Conservation (phyloP, 2,329 filamentous ascomycete genomes). For the Colletotrichum sp. region DNA sequence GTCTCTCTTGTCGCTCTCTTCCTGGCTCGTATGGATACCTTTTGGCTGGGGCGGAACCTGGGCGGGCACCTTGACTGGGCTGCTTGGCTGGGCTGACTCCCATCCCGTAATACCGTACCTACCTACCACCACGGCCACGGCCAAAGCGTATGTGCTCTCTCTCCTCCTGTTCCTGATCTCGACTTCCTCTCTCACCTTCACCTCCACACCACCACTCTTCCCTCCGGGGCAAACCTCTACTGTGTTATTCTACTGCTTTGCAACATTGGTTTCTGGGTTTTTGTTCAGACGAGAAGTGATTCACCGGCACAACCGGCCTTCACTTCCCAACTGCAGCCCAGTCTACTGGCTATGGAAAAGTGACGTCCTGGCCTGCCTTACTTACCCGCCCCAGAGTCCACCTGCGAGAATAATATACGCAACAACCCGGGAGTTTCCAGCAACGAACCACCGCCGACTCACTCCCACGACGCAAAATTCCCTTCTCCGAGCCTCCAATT, state of each 20-base stretch:
- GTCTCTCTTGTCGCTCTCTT: not conserved
- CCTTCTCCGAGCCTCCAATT: not conserved
- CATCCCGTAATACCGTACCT: not conserved
- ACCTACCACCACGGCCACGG: not conserved
- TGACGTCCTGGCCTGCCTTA: slow-evolving; percentile 17
- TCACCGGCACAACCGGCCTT: not conserved
- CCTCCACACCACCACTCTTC: not conserved
- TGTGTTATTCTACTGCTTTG: not conserved
- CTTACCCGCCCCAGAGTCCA: slow-evolving; percentile 14
- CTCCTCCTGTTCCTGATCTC: slow-evolving; percentile 8
- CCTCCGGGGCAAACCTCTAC: not conserved
- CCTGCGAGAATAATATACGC: slow-evolving; percentile 14
- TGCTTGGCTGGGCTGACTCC: slow-evolving; percentile 8
- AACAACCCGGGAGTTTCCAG: not conserved
- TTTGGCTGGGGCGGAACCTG: slow-evolving; percentile 8
- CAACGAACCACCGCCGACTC: not conserved
- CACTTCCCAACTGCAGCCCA: slow-evolving; percentile 1
- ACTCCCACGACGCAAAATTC: not conserved
- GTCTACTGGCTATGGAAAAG: slow-evolving; percentile 10
- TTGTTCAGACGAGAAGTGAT: not conserved
- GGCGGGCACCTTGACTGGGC: not conserved
- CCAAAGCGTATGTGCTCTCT: not conserved
- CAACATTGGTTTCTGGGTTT: not conserved
- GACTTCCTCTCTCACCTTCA: slow-evolving; percentile 12
- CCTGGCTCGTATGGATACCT: not conserved